Conservation (phyloP, 2,329 filamentous ascomycete genomes). For the Paracoccidioides lutzii region DNA sequence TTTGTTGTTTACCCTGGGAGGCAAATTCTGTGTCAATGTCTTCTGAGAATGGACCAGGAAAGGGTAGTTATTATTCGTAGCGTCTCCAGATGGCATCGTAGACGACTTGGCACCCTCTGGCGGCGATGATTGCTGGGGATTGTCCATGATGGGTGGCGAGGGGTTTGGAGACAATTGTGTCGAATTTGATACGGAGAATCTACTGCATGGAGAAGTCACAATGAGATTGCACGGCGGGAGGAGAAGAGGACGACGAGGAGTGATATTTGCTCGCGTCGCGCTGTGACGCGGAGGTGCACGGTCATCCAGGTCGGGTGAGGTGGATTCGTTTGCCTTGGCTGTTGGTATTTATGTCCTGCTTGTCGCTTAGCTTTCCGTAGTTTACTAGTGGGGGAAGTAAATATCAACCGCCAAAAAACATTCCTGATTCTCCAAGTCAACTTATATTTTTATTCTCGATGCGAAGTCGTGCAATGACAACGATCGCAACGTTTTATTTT, state of each 20-base stretch:
- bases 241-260: background rate
- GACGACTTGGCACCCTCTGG: background rate
- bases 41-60: slow-evolving; percentile 49
- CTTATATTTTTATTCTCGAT: too few relatives aligned
- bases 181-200: background rate
- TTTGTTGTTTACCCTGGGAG: slow-evolving; percentile 47
- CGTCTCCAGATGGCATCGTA: slow-evolving; percentile 17
- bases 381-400: too few relatives aligned
- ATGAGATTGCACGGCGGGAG: background rate
- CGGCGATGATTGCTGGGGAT: background rate
- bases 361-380: too few relatives aligned
- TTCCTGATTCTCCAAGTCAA: too few relatives aligned
- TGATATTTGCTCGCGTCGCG: slow-evolving; percentile 3
- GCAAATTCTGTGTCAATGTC: slow-evolving; percentile 43
- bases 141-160: background rate
- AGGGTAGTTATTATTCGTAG: slow-evolving; percentile 32
- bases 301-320: background rate
- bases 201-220: background rate
- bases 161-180: background rate
- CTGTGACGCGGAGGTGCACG: slow-evolving; percentile 2
- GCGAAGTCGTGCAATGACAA: too few relatives aligned
- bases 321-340: background rate
- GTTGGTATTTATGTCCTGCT: background rate
- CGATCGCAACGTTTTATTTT: too few relatives aligned
- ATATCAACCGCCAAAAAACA: too few relatives aligned